These are phyloP conservation scores for Amyloporia xantha DNA, from an alignment of 768 basidiomycete genomes.

Conservation along the genomic window DNA sequence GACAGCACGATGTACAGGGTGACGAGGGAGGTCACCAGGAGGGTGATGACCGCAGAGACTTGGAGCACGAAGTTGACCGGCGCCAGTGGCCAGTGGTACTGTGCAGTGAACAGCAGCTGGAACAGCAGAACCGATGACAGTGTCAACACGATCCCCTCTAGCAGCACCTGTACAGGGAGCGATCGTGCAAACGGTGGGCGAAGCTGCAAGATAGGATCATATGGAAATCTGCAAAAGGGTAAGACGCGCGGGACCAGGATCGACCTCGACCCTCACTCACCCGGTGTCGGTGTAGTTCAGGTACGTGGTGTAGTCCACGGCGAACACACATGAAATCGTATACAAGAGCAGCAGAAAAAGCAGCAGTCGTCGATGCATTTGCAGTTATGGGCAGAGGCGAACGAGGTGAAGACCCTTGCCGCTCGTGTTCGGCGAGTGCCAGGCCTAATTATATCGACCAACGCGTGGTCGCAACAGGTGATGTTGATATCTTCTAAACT, in stretches of 20 bases:
- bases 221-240: constrained; percentile 17
- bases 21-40: constrained; percentile 71
- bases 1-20: constrained; percentile 72
- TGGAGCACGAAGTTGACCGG: constrained; percentile 90
- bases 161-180: constrained; percentile 83
- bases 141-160: constrained; percentile 80
- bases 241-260: too few species aligned
- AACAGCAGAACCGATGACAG: constrained; percentile 81
- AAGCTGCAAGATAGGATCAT: constrained; percentile 72
- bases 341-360: neutral
- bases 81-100: constrained; percentile 94
- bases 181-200: constrained; percentile 82
- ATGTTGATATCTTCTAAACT: too few species aligned
- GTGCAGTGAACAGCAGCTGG: constrained; percentile 90
- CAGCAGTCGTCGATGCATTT: neutral
- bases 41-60: constrained; percentile 71
- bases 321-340: neutral
- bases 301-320: neutral
- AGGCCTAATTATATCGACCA: neutral
- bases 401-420: neutral
- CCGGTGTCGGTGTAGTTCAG: neutral
- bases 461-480: too few species aligned
- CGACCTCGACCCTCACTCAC: too few species aligned
- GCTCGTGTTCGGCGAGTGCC: neutral
- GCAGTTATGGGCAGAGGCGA: neutral